Evolutionary conservation across 2,329 filamentous ascomycete species (phyloP).

Genomic region (Tricladium varicosporioides): DNA sequence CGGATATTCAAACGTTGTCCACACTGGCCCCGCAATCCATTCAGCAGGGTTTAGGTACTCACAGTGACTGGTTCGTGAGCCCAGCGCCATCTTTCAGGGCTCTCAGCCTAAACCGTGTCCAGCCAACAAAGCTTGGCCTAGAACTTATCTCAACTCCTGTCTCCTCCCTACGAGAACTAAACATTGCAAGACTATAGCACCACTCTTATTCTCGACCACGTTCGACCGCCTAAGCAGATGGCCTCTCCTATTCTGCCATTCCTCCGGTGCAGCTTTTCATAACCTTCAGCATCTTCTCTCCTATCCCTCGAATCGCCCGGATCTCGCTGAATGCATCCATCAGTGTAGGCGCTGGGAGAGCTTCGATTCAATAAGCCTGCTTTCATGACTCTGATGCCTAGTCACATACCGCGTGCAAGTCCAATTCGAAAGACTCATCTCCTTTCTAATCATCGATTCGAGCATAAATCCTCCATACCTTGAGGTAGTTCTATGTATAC

Average conservation of each 20-base stretch:
- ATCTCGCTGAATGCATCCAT: constrained; percentile 24
- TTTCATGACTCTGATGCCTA: not conserved
- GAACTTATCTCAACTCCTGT: not conserved
- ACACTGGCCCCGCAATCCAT: not conserved
- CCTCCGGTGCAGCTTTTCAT: constrained; percentile 10
- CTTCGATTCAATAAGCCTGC: not conserved
- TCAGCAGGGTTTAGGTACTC: not conserved
- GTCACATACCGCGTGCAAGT: not conserved
- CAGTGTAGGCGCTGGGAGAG: constrained; percentile 19
- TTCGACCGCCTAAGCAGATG: constrained; percentile 15
- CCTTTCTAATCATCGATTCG: not conserved
- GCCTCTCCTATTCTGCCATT: constrained; percentile 8
- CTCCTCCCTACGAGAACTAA: not conserved
- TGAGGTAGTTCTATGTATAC: not conserved
- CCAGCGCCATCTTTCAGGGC: not conserved
- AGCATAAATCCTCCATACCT: not conserved
- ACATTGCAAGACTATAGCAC: not conserved
- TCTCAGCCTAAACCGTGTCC: not conserved
- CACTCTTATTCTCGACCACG: not conserved
- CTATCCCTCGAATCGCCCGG: constrained; percentile 13
- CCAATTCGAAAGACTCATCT: not conserved
- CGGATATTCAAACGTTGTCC: too few relatives aligned
- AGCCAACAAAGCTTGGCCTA: not conserved
- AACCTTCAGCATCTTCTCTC: constrained; percentile 1
- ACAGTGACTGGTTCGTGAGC: not conserved